These are phyloP conservation scores for Polyplosphaeria fusca DNA, from an alignment of 495 filamentous ascomycete species.

Conservation along the genomic window DNA sequence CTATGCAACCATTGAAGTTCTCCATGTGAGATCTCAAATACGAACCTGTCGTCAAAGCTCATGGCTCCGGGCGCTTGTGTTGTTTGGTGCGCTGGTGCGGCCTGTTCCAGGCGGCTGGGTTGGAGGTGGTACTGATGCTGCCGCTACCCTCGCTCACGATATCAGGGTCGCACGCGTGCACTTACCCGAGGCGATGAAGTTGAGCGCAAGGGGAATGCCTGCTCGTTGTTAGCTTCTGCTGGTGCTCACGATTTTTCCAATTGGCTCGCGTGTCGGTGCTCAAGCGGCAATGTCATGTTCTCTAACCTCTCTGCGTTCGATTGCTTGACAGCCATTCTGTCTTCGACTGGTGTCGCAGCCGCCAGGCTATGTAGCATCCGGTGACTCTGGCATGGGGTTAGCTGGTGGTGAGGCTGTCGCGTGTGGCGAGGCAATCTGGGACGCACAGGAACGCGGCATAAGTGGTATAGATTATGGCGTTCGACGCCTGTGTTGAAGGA, in stretches of 20 bases:
- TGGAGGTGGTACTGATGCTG: constrained; percentile 44
- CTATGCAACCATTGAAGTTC: too few relatives aligned
- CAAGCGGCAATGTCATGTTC: too few relatives aligned
- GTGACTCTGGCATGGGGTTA: constrained; percentile 47
- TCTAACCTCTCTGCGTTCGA: constrained; percentile 72
- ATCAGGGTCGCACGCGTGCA: constrained; percentile 38
- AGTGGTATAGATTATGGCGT: constrained; percentile 71
- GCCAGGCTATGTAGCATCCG: constrained; percentile 66
- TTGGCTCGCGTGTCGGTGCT: too few relatives aligned
- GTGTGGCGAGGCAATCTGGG: not conserved
- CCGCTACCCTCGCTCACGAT: constrained; percentile 29
- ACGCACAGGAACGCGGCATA: constrained; percentile 70
- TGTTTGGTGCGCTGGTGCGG: not conserved
- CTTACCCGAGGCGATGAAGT: constrained; percentile 84
- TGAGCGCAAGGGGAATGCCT: constrained; percentile 72
- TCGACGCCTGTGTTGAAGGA: constrained; percentile 65
- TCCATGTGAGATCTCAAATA: constrained; percentile 35
- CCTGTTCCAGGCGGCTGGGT: not conserved
- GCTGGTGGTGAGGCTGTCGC: not conserved
- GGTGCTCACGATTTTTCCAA: too few relatives aligned
- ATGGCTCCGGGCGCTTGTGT: constrained; percentile 4
- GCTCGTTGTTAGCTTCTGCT: too few relatives aligned
- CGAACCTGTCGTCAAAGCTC: constrained; percentile 28
- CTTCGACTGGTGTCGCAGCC: constrained; percentile 65
- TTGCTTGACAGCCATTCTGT: constrained; percentile 65